Evolutionary conservation across 2,329 filamentous ascomycete genomes (phyloP).

Genomic region (Chaetomium strumarium): DNA sequence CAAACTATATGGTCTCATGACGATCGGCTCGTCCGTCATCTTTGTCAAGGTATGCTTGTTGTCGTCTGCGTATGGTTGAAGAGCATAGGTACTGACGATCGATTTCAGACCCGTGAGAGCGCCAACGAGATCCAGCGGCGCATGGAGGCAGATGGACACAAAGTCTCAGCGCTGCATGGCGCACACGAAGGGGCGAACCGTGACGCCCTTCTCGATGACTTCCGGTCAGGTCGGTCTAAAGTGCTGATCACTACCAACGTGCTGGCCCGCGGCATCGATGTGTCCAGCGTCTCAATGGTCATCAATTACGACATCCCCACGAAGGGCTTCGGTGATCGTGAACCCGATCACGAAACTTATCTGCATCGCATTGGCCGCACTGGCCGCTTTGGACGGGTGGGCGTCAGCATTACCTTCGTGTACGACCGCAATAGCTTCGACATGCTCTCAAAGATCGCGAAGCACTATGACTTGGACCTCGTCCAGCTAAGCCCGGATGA

Average conservation of each 20-base stretch:
- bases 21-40: conserved; percentile 94
- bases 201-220: conserved; percentile 78
- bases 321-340: conserved; percentile 67
- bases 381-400: conserved; percentile 91
- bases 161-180: conserved; percentile 83
- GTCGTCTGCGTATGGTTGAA: background rate
- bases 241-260: conserved; percentile 98
- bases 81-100: background rate
- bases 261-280: conserved; percentile 88
- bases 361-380: conserved; percentile 97
- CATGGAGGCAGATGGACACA: conserved; percentile 85
- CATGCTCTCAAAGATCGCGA: conserved; percentile 72
- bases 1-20: conserved; percentile 93
- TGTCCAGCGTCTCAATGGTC: conserved; percentile 89
- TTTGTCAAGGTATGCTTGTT: conserved; percentile 72
- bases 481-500: conserved; percentile 77
- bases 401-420: conserved; percentile 92
- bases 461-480: conserved; percentile 74
- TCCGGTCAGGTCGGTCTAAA: conserved; percentile 82
- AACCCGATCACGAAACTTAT: conserved; percentile 92
- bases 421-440: conserved; percentile 77
- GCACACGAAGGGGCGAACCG: conserved; percentile 78
- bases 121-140: conserved; percentile 78
- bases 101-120: conserved; percentile 68
- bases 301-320: conserved; percentile 92